Evolutionary conservation across 805 yeast genomes (phyloP), one percentile per base, ranked within the genome.

Genomic region (Saccharomycopsis selenospora): DNA sequence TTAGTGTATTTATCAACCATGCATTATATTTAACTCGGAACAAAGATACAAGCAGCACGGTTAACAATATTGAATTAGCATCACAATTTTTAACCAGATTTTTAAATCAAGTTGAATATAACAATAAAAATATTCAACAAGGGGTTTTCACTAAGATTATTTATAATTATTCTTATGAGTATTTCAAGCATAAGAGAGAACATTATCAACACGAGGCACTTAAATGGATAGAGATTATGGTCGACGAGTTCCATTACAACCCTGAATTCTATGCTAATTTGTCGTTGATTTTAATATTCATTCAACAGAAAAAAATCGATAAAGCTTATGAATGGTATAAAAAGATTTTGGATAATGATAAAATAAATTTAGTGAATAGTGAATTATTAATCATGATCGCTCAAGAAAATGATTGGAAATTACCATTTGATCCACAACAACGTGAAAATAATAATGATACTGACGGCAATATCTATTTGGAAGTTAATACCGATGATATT

Each of bases 151-250:
- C 18, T 14, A 33, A 33, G 17, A 17, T 33, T 33, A 20, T 33
- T 14, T 33, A 33, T 33, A 33, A 17, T 5, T 10, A 33, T 20
- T 17, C 38, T 14, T 14, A 14, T 17, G 17, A 33, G 38, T 33
- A 14, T 14, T 33, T 33, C 38, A 33, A 33, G 38, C 38, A 33
- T 14, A 33, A 33, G 38, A 33, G 17, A 6, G 38, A 33, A 17
- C 10, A 33, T 7, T 17, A 33, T 20, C 38, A 33, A 33, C n/a
- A 14, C n/a, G 38, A 33, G 18, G 38, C 38, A 6, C 38, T 33
- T 14, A 33, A 33, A 33, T 33, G 38, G 38, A 33, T 33, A 14
- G 38, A 33, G 38, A 20, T 33, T 33, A 33, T 33, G 38, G 17
- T 33, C 4, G 38, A 33, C 17, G 20, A 33, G 17, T 33, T 33